A percentile compares a stretch with the other conserved stretches of the same genome.
phyloP scores from a whole-genome alignment of 352 stramenopile species.

The Elongisporangium senticosum region DNA sequence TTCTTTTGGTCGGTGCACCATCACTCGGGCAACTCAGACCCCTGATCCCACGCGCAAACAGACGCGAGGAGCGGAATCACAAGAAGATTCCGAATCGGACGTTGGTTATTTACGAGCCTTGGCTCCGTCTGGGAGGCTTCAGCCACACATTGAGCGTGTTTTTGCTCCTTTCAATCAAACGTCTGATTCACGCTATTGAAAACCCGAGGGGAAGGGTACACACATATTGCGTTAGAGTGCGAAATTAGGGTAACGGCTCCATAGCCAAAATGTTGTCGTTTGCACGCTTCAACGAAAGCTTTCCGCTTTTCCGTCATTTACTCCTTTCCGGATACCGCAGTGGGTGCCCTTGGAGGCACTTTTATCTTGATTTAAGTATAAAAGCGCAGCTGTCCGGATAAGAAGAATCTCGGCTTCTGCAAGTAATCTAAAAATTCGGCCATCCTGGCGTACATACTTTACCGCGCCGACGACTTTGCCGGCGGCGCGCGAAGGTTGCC shows the following conservation, averaged over 20 bases:
- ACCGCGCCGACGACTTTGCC: not conserved
- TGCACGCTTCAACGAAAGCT: not conserved
- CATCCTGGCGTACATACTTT: conserved; percentile 1
- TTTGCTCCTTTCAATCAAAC: not conserved
- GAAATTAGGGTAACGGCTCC: not conserved
- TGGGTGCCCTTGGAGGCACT: not conserved
- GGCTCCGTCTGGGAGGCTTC: not conserved
- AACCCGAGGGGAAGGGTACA: not conserved
- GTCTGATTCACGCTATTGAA: not conserved
- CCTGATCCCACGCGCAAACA: not conserved
- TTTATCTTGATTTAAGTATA: not conserved
- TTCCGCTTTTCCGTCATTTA: not conserved
- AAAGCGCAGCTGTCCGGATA: not conserved
- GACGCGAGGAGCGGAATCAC: not conserved
- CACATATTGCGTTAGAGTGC: conserved; percentile 1
- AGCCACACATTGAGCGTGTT: not conserved
- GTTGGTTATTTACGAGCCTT: not conserved
- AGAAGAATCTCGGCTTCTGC: not conserved
- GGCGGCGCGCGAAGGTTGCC: not conserved
- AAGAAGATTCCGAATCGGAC: conserved; percentile 2
- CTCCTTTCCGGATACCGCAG: not conserved
- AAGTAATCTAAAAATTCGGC: not conserved
- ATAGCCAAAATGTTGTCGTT: not conserved
- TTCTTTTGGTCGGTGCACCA: not conserved
- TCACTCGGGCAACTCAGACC: not conserved